Percentiles rank a stretch among this genome's conserved stretches.
These are phyloP conservation scores for Hordeum pubiflorum DNA, from an alignment of 202 grass and related monocot genomes.

Conservation along the genomic window DNA sequence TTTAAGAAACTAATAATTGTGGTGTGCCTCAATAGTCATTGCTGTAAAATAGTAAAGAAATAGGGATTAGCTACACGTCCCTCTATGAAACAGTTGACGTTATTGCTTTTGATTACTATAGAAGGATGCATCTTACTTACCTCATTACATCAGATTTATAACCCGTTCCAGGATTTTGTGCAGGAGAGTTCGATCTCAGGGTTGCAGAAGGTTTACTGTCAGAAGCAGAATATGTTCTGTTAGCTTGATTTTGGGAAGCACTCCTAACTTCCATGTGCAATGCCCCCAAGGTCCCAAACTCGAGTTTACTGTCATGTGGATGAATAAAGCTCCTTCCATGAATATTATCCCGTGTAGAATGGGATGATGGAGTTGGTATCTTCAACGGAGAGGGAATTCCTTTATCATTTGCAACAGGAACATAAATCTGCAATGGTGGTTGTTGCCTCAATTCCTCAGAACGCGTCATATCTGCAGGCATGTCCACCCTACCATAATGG, in stretches of 20 bases:
- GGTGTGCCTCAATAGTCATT: conserved; percentile 9
- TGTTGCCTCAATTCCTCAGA: conserved; percentile 31
- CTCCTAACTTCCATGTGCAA: conserved; percentile 31
- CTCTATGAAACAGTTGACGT: neutral
- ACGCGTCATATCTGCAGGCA: conserved; percentile 20
- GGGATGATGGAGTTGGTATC: conserved; percentile 19
- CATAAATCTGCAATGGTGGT: conserved; percentile 21
- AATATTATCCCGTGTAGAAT: conserved; percentile 21
- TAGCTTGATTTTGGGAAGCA: conserved; percentile 21
- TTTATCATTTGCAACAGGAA: conserved; percentile 30
- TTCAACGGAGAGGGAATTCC: conserved; percentile 31
- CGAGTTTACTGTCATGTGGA: conserved; percentile 39
- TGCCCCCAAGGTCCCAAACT: conserved; percentile 52
- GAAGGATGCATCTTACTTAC: conserved; percentile 21
- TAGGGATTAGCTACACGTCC: neutral
- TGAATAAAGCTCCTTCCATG: conserved; percentile 39
- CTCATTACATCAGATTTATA: conserved; percentile 23
- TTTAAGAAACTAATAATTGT: neutral
- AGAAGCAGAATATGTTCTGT: conserved; percentile 19
- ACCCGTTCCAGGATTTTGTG: conserved; percentile 17
- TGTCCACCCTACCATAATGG: conserved; percentile 25
- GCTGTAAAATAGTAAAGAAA: neutral
- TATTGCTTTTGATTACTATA: neutral
- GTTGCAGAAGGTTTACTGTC: conserved; percentile 22
- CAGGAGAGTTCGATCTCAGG: conserved; percentile 2